phyloP scores from a whole-genome alignment of 352 stramenopile genomes.

The Albugo candida region DNA sequence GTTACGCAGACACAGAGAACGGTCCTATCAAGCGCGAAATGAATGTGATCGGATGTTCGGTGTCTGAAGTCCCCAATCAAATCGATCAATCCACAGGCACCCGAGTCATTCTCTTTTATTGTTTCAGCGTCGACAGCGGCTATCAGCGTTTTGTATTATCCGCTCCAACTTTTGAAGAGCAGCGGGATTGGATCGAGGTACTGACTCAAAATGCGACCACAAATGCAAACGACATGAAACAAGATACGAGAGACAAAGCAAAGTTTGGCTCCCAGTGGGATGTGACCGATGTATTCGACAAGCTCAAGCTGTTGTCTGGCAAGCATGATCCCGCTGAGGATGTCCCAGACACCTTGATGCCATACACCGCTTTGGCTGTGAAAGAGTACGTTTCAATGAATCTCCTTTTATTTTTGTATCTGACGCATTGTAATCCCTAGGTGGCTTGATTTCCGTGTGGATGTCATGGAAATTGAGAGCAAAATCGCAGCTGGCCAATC shows the following conservation, averaged over 20 bases:
- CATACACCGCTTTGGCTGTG: slow-evolving; percentile 62
- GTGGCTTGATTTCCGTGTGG: slow-evolving; percentile 72
- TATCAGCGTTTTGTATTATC: slow-evolving; percentile 71
- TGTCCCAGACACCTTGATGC: slow-evolving; percentile 28
- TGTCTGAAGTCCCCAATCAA: slow-evolving; percentile 73
- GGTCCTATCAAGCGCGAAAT: slow-evolving; percentile 76
- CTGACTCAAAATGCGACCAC: slow-evolving; percentile 66
- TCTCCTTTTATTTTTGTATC: slow-evolving; percentile 1
- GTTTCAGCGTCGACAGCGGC: slow-evolving; percentile 67
- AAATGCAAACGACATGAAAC: slow-evolving; percentile 56
- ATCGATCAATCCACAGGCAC: slow-evolving; percentile 73
- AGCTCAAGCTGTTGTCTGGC: slow-evolving; percentile 63
- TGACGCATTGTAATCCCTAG: slow-evolving; percentile 12
- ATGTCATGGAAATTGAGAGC: slow-evolving; percentile 67
- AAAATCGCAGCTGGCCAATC: slow-evolving; percentile 57
- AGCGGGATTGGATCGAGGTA: slow-evolving; percentile 77
- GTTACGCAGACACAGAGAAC: slow-evolving; percentile 58
- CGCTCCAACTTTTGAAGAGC: slow-evolving; percentile 70
- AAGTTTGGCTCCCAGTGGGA: slow-evolving; percentile 54
- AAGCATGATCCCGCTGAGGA: slow-evolving; percentile 49
- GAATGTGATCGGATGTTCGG: slow-evolving; percentile 60
- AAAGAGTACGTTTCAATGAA: slow-evolving; percentile 51
- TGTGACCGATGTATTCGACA: slow-evolving; percentile 44
- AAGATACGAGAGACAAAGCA: slow-evolving; percentile 11
- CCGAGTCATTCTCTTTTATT: slow-evolving; percentile 73